These are phyloP conservation scores for Candida ulmi DNA, from an alignment of 805 yeast genomes.

Conservation along the genomic window DNA sequence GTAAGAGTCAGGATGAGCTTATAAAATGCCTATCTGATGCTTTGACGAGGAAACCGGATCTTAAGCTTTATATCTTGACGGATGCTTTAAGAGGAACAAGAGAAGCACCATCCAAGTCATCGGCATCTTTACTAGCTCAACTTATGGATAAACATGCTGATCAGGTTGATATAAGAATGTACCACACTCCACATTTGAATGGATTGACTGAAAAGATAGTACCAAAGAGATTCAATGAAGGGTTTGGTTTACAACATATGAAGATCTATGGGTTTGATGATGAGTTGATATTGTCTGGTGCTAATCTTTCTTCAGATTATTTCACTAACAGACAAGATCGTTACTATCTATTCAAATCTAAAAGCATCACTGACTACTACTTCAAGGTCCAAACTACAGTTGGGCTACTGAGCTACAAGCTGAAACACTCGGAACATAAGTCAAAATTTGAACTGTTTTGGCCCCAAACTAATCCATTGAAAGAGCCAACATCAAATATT, in stretches of 20 bases:
- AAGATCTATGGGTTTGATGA: constrained; percentile 92
- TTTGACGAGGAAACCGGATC: constrained; percentile 47
- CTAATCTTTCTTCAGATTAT: constrained; percentile 86
- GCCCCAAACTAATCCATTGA: constrained; percentile 64
- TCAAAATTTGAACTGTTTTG: constrained; percentile 58
- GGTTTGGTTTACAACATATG: constrained; percentile 94
- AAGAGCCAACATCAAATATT: constrained; percentile 59
- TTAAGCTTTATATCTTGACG: constrained; percentile 67
- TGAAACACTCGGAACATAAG: constrained; percentile 38
- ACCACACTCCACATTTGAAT: constrained; percentile 80
- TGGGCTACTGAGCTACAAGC: constrained; percentile 63
- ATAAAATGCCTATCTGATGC: constrained; percentile 59
- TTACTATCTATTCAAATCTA: constrained; percentile 66
- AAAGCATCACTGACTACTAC: constrained; percentile 64
- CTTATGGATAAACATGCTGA: constrained; percentile 59
- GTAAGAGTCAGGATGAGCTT: constrained; percentile 75
- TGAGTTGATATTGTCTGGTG: constrained; percentile 84
- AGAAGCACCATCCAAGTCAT: constrained; percentile 75
- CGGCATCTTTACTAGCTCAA: constrained; percentile 69
- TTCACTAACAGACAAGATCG: constrained; percentile 94
- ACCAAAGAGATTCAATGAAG: constrained; percentile 87
- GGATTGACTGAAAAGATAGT: constrained; percentile 60
- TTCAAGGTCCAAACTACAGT: constrained; percentile 63
- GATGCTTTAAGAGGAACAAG: constrained; percentile 93
- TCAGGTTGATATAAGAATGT: constrained; percentile 76